A percentile compares a stretch with the other conserved stretches of the same genome.
These are phyloP conservation scores for Lodderomyces theae DNA, from an alignment of 1,139 yeast species.

Conservation along the genomic window DNA sequence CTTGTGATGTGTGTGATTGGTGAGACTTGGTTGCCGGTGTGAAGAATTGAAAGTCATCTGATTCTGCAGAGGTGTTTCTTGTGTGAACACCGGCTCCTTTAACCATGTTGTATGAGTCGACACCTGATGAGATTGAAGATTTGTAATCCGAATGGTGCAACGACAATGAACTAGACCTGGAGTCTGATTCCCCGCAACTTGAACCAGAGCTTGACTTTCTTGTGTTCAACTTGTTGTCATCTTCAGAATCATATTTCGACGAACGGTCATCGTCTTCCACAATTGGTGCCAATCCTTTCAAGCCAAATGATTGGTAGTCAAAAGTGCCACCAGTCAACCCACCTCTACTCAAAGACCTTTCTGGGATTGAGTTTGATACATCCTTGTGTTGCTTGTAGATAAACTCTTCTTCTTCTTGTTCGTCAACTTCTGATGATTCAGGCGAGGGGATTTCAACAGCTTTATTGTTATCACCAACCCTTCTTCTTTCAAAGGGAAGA, in stretches of 20 bases:
- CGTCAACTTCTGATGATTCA: conserved; percentile 15
- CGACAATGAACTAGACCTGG: conserved; percentile 40
- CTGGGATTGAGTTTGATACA: conserved; percentile 11
- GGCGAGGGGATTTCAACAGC: conserved; percentile 11
- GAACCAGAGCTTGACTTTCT: conserved; percentile 7
- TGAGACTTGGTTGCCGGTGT: conserved; percentile 5
- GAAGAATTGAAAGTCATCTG: conserved; percentile 12
- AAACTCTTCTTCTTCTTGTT: conserved; percentile 13
- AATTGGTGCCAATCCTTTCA: conserved; percentile 41
- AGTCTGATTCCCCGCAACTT: conserved; percentile 12
- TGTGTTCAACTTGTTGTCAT: conserved; percentile 23
- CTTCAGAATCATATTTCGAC: conserved; percentile 37
- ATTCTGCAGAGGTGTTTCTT: conserved; percentile 10
- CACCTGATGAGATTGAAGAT: conserved; percentile 24
- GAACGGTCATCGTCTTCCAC: conserved; percentile 36
- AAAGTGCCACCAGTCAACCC: conserved; percentile 18
- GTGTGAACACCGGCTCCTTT: conserved; percentile 9
- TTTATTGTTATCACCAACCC: conserved; percentile 5
- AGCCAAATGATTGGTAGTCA: conserved; percentile 32
- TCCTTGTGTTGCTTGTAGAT: conserved; percentile 6
- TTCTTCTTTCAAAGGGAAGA: conserved; percentile 11
- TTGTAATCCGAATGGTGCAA: conserved; percentile 41
- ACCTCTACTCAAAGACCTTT: conserved; percentile 15
- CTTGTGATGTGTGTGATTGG: conserved; percentile 7
- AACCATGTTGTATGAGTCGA: conserved; percentile 5